Percentiles rank a stretch among this genome's conserved stretches.
Conservation (phyloP, 495 filamentous ascomycete genomes). For the Emericellopsis terricola region DNA sequence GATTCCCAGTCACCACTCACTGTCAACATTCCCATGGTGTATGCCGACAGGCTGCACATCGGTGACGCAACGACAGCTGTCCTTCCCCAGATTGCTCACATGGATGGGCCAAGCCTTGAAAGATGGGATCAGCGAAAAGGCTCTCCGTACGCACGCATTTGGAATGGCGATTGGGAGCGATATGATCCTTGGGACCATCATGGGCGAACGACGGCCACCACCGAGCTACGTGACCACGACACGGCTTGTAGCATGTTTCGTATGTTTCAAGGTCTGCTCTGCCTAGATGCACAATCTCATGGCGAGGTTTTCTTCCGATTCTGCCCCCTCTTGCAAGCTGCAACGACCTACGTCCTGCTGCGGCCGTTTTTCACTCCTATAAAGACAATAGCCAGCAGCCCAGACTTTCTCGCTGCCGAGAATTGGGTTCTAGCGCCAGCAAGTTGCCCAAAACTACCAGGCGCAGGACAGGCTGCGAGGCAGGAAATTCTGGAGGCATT, state of each 20-base stretch:
- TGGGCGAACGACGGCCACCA: constrained; percentile 45
- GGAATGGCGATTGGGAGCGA: constrained; percentile 59
- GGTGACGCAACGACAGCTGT: constrained; percentile 38
- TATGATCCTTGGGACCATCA: constrained; percentile 71
- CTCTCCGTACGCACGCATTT: constrained; percentile 50
- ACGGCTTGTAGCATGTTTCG: constrained; percentile 77
- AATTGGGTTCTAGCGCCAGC: constrained; percentile 47
- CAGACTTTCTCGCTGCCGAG: constrained; percentile 22
- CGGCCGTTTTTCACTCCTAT: constrained; percentile 64
- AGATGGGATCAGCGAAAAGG: constrained; percentile 73
- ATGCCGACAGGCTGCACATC: constrained; percentile 67
- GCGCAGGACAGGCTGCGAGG: constrained; percentile 52
- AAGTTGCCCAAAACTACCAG: too few species aligned
- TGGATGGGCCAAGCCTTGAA: constrained; percentile 69
- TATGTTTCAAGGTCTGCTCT: constrained; percentile 78
- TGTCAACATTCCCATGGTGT: constrained; percentile 42
- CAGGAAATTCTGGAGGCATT: constrained; percentile 62
- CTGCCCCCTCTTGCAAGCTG: constrained; percentile 61
- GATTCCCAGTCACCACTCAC: constrained; percentile 44
- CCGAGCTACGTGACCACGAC: constrained; percentile 73
- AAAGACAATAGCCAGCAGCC: constrained; percentile 10
- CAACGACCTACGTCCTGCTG: constrained; percentile 74
- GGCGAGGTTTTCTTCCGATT: constrained; percentile 68
- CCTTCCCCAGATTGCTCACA: constrained; percentile 51
- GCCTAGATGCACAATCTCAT: constrained; percentile 45